phyloP scores from a whole-genome alignment of 208 protist genomes.

The Wallacemonas sp. region DNA sequence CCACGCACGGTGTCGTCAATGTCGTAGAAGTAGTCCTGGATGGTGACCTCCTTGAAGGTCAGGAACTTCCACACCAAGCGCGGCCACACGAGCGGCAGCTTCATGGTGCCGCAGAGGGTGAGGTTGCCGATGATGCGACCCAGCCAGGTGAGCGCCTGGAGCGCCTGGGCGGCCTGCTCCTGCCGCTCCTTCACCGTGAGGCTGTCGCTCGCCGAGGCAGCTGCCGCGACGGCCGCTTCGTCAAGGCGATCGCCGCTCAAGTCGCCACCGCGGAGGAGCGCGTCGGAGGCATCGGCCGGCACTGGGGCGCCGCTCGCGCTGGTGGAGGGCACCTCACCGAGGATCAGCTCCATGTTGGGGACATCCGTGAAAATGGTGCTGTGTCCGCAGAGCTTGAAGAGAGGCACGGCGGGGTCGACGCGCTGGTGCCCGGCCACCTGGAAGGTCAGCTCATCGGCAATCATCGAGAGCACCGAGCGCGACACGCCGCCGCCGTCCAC shows the following conservation, averaged over 20 bases:
- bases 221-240: background rate
- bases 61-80: conserved; percentile 90
- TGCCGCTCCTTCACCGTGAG: background rate
- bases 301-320: no score
- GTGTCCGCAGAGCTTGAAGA: conserved; percentile 80
- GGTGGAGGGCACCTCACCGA: conserved; percentile 21
- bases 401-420: conserved; percentile 69
- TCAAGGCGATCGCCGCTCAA: background rate
- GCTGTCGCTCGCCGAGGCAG: background rate
- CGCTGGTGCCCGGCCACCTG: conserved; percentile 46
- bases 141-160: conserved; percentile 59
- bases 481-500: conserved; percentile 86
- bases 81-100: conserved; percentile 70
- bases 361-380: conserved; percentile 83
- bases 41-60: conserved; percentile 60
- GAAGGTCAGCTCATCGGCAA: conserved; percentile 86
- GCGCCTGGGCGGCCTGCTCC: conserved; percentile 6
- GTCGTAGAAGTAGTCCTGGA: conserved; percentile 85
- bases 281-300: background rate
- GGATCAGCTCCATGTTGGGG: conserved; percentile 76
- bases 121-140: conserved; percentile 89
- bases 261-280: background rate
- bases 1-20: conserved; percentile 79
- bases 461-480: conserved; percentile 81
- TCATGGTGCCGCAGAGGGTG: conserved; percentile 77